A percentile compares a stretch with the other conserved stretches of the same genome.
Conservation (phyloP, 2,329 filamentous ascomycete species). For the Aspergillus brunneoviolaceus region DNA sequence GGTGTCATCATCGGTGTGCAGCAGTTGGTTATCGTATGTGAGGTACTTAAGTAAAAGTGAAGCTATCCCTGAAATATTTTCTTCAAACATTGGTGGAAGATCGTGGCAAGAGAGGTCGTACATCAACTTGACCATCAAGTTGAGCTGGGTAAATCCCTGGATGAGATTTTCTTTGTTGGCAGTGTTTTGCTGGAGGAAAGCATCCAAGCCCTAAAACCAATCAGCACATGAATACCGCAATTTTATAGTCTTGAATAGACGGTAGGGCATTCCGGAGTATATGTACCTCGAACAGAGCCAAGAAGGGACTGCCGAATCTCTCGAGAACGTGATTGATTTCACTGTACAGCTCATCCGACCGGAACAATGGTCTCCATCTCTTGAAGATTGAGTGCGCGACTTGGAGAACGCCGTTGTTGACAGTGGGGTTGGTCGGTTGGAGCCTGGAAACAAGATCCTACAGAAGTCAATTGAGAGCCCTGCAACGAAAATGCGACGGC, state of each 20-base stretch:
- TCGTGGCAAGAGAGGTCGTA: constrained; percentile 98
- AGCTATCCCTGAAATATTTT: constrained; percentile 75
- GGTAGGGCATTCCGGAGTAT: neutral
- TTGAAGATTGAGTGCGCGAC: constrained; percentile 98
- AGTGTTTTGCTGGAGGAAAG: constrained; percentile 68
- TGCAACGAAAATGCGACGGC: neutral
- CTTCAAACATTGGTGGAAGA: constrained; percentile 89
- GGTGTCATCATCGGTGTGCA: constrained; percentile 83
- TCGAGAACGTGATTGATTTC: constrained; percentile 95
- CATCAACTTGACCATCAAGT: constrained; percentile 85
- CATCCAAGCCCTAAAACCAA: constrained; percentile 46
- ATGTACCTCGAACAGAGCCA: constrained; percentile 72
- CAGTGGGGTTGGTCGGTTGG: constrained; percentile 73
- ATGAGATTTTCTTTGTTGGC: constrained; percentile 72
- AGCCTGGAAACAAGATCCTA: constrained; percentile 86
- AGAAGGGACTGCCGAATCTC: constrained; percentile 80
- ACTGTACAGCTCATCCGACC: constrained; percentile 85
- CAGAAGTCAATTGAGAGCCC: constrained; percentile 12
- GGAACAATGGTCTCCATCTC: constrained; percentile 90
- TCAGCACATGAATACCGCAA: neutral
- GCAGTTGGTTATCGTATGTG: constrained; percentile 77
- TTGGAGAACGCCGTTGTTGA: constrained; percentile 92
- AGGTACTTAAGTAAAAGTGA: constrained; percentile 88
- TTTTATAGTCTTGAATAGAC: neutral
- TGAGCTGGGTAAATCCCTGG: constrained; percentile 79